These are phyloP conservation scores for Starmerella stigmatis DNA, from an alignment of 805 yeast genomes.

Conservation along the genomic window DNA sequence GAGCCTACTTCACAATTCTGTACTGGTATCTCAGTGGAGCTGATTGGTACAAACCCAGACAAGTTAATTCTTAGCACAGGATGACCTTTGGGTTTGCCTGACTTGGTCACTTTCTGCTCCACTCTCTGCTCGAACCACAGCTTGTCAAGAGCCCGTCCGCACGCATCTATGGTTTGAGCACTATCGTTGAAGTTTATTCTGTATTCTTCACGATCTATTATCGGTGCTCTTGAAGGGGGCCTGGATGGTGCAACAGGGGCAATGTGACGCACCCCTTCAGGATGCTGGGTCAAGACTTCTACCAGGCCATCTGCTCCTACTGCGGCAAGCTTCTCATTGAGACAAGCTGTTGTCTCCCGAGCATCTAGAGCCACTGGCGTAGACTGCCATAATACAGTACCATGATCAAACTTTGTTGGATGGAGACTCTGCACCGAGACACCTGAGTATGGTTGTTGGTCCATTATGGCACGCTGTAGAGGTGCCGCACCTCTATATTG, in stretches of 20 bases:
- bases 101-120: slow-evolving; percentile 6
- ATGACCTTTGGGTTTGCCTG: slow-evolving; percentile 11
- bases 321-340: slow-evolving; percentile 45
- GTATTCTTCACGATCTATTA: slow-evolving; percentile 11
- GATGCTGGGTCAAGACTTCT: slow-evolving; percentile 33
- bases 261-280: neutral
- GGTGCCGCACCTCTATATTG: slow-evolving; percentile 80
- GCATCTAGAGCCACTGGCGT: slow-evolving; percentile 34
- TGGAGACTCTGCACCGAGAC: slow-evolving; percentile 85
- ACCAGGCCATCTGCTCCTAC: slow-evolving; percentile 53
- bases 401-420: slow-evolving; percentile 76
- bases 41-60: slow-evolving; percentile 12
- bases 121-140: slow-evolving; percentile 19
- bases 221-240: slow-evolving; percentile 17
- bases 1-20: slow-evolving; percentile 2
- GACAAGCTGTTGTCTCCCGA: slow-evolving; percentile 37
- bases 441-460: slow-evolving; percentile 56
- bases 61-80: slow-evolving; percentile 17
- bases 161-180: slow-evolving; percentile 13
- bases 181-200: slow-evolving; percentile 10
- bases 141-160: slow-evolving; percentile 23
- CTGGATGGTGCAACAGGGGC: neutral
- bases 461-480: slow-evolving; percentile 63
- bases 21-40: neutral
- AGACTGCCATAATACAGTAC: slow-evolving; percentile 56